Conservation (phyloP, 192 early-diverging fungal genomes). For the Mortierella alpina region DNA sequence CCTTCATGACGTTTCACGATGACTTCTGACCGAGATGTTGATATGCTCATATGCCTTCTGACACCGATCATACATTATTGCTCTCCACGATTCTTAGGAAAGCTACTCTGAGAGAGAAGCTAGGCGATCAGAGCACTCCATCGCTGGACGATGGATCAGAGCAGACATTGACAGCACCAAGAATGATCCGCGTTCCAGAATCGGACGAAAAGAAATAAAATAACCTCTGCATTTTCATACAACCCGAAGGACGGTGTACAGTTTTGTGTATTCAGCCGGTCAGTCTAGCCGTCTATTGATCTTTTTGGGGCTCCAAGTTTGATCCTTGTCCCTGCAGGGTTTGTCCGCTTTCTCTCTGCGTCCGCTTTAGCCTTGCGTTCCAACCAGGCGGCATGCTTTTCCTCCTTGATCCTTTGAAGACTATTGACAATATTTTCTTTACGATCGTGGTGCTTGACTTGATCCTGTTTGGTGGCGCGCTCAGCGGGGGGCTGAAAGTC, state of each 20-base stretch:
- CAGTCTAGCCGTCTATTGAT: too few species aligned
- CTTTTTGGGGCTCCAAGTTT: conserved; percentile 24
- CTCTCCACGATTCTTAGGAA: not conserved
- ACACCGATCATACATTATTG: not conserved
- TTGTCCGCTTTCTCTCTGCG: not conserved
- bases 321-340: not conserved
- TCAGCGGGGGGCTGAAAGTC: conserved; percentile 17
- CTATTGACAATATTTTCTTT: conserved; percentile 10
- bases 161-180: not conserved
- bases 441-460: not conserved
- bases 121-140: not conserved
- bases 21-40: not conserved
- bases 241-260: too few species aligned
- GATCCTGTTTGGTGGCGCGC: conserved; percentile 33
- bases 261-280: too few species aligned
- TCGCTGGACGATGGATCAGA: not conserved
- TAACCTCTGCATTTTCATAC: not conserved
- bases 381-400: conserved; percentile 9
- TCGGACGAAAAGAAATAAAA: not conserved
- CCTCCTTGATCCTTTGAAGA: not conserved
- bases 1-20: too few species aligned
- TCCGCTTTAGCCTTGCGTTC: conserved; percentile 5
- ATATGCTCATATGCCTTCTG: not conserved
- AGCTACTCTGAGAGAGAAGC: conserved; percentile 21
- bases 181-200: conserved; percentile 15